Evolutionary conservation across 345 rosid genomes (phyloP).

Genomic region (Anastatica hierochuntica): DNA sequence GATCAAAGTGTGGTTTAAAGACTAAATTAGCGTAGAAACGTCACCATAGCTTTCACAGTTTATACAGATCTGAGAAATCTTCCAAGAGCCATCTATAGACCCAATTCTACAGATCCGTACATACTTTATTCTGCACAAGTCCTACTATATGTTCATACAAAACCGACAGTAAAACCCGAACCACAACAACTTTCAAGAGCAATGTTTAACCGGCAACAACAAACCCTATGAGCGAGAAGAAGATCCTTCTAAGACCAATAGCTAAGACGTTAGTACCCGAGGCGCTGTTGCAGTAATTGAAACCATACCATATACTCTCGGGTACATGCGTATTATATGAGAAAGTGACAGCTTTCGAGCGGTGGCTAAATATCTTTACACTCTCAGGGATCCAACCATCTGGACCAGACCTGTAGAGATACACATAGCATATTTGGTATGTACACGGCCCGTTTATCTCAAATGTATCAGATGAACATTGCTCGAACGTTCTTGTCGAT

Average conservation of each 20-base stretch:
- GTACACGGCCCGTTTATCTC: constrained; percentile 68
- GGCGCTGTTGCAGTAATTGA: constrained; percentile 43
- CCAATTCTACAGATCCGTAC: constrained; percentile 1
- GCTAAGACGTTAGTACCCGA: constrained; percentile 29
- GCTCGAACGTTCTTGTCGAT: constrained; percentile 44
- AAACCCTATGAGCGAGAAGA: constrained; percentile 17
- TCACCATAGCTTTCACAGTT: too few species aligned
- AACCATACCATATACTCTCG: constrained; percentile 64
- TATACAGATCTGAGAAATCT: too few species aligned
- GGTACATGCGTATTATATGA: constrained; percentile 50
- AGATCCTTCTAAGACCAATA: constrained; percentile 18
- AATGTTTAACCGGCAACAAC: constrained; percentile 12
- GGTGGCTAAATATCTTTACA: constrained; percentile 40
- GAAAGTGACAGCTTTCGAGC: constrained; percentile 41
- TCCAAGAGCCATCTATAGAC: too few species aligned
- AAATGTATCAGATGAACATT: constrained; percentile 73
- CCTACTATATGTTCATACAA: constrained; percentile 23
- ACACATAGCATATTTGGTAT: constrained; percentile 59
- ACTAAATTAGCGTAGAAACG: too few species aligned
- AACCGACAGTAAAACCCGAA: neutral
- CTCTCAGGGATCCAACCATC: constrained; percentile 80
- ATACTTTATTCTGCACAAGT: constrained; percentile 18
- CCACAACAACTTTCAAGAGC: constrained; percentile 14
- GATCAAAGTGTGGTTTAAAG: too few species aligned
- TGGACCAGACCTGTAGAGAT: constrained; percentile 64